Evolutionary conservation across 495 filamentous ascomycete species (phyloP).

Genomic region (Penicillium maclennaniae): DNA sequence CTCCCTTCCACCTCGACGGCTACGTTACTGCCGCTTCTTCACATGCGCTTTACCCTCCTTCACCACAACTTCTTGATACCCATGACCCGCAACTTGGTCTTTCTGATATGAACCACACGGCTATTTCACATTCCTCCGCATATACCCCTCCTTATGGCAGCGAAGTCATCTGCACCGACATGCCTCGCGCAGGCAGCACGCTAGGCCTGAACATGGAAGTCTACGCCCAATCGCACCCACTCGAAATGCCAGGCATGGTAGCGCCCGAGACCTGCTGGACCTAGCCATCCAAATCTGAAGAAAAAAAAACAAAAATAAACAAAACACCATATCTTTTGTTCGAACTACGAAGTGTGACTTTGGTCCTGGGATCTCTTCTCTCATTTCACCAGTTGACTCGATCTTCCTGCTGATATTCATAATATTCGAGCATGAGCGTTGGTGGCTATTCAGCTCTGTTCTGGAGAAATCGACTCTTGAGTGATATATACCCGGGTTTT

Average conservation of each 20-base stretch:
- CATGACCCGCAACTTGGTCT: slow-evolving; percentile 25
- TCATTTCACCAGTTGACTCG: neutral
- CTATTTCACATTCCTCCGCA: slow-evolving; percentile 28
- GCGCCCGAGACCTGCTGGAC: slow-evolving; percentile 34
- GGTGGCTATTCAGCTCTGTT: slow-evolving; percentile 2
- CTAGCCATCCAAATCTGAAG: slow-evolving; percentile 14
- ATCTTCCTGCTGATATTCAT: slow-evolving; percentile 12
- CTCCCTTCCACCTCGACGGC: slow-evolving; percentile 33
- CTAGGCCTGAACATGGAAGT: slow-evolving; percentile 34
- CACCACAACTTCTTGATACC: slow-evolving; percentile 36
- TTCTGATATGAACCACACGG: slow-evolving; percentile 27
- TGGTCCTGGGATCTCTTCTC: neutral
- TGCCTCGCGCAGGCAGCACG: slow-evolving; percentile 25
- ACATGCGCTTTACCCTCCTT: slow-evolving; percentile 35
- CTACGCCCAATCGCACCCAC: slow-evolving; percentile 30
- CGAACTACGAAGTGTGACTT: neutral
- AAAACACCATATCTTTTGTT: neutral
- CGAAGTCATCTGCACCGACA: slow-evolving; percentile 27
- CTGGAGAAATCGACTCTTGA: slow-evolving; percentile 10
- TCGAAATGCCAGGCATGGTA: slow-evolving; percentile 28
- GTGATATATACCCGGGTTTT: slow-evolving; percentile 22
- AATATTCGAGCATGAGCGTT: slow-evolving; percentile 22
- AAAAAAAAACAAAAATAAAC: neutral
- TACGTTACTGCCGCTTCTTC: slow-evolving; percentile 33
- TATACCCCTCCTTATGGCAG: slow-evolving; percentile 35